These are phyloP conservation scores for Euclidium syriacum DNA, from an alignment of 345 rosid species.

Conservation along the genomic window DNA sequence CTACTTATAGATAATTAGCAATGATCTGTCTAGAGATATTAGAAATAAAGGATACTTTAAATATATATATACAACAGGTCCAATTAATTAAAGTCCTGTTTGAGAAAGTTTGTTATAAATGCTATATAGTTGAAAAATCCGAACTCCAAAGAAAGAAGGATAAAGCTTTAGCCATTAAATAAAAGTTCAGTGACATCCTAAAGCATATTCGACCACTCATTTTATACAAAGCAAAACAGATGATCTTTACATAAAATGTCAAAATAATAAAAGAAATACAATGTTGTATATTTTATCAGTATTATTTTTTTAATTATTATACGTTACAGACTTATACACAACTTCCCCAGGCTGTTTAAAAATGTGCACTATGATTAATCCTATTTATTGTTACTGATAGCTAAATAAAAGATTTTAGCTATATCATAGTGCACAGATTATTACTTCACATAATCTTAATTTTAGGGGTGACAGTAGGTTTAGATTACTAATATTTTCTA, in stretches of 20 bases:
- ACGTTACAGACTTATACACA: background rate
- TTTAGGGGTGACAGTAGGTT: too few relatives aligned
- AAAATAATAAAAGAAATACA: too few relatives aligned
- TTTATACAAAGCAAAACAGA: background rate
- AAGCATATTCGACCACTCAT: conserved; percentile 10
- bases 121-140: background rate
- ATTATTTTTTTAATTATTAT: background rate
- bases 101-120: conserved; percentile 2
- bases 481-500: too few relatives aligned
- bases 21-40: too few relatives aligned
- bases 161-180: background rate
- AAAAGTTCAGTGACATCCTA: conserved; percentile 9
- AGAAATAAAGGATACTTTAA: too few relatives aligned
- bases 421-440: too few relatives aligned
- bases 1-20: too few relatives aligned
- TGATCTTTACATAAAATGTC: background rate
- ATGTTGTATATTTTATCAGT: background rate
- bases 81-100: background rate
- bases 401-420: too few relatives aligned
- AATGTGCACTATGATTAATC: too few relatives aligned
- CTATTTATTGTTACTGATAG: too few relatives aligned
- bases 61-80: background rate
- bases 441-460: too few relatives aligned
- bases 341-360: conserved; percentile 16
- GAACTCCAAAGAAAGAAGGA: background rate